phyloP scores from a whole-genome alignment of 768 basidiomycete genomes.

The Steccherinum ochraceum region DNA sequence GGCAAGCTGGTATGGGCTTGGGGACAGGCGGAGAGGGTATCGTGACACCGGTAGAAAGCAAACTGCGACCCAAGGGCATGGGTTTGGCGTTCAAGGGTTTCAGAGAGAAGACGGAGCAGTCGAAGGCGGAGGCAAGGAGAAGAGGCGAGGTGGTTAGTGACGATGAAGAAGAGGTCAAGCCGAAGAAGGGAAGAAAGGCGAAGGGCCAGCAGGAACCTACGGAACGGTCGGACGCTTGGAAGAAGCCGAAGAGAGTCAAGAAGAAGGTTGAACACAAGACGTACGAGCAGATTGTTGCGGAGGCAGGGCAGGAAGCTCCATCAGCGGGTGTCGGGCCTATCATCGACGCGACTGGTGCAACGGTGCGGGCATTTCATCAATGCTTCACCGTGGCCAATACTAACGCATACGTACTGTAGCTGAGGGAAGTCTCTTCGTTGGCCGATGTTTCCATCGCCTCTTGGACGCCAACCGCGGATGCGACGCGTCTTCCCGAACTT shows the following conservation, averaged over 20 bases:
- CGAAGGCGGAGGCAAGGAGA: conserved; percentile 71
- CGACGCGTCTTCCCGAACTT: conserved; percentile 91
- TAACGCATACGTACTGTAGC: conserved; percentile 36
- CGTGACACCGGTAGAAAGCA: conserved; percentile 81
- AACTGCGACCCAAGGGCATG: conserved; percentile 77
- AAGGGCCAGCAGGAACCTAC: conserved; percentile 39
- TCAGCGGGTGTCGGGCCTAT: conserved; percentile 70
- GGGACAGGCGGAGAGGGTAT: conserved; percentile 76
- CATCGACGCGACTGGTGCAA: conserved; percentile 91
- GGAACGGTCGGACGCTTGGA: conserved; percentile 76
- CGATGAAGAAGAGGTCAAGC: conserved; percentile 50
- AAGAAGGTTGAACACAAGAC: conserved; percentile 90
- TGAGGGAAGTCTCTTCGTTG: conserved; percentile 82
- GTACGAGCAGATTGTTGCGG: conserved; percentile 91
- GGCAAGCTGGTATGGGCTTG: conserved; percentile 78
- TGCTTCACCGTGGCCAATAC: conserved; percentile 4
- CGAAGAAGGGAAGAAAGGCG: conserved; percentile 46
- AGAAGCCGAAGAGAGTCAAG: conserved; percentile 78
- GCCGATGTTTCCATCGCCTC: conserved; percentile 68
- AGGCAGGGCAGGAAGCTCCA: conserved; percentile 60
- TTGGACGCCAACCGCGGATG: conserved; percentile 86
- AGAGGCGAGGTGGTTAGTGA: conserved; percentile 72
- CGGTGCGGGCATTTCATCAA: conserved; percentile 48
- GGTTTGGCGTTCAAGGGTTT: conserved; percentile 87
- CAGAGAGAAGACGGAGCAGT: conserved; percentile 82